A percentile compares a stretch with the other conserved stretches of the same genome.
Conservation (phyloP, 768 basidiomycete species). For the Rhodosporidiobolus sp. region DNA sequence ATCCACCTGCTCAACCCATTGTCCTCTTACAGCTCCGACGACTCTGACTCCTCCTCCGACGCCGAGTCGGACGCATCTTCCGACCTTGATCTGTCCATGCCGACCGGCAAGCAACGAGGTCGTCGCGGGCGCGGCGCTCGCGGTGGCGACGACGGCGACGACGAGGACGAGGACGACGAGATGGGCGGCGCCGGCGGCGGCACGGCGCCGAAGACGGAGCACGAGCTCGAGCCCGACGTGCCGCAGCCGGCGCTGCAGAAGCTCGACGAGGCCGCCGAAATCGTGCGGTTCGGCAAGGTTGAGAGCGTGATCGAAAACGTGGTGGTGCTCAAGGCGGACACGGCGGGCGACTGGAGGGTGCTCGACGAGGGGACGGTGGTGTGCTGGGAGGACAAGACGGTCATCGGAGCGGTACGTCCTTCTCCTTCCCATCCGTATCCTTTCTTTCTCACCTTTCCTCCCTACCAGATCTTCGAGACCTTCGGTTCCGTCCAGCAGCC, state of each 20-base stretch:
- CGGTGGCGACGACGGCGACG: conserved; percentile 20
- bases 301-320: conserved; percentile 69
- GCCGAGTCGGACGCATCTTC: conserved; percentile 22
- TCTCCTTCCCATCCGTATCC: conserved; percentile 13
- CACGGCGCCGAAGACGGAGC: conserved; percentile 39
- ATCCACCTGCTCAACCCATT: too few species aligned
- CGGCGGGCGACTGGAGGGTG: conserved; percentile 60
- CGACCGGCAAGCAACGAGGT: conserved; percentile 6
- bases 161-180: conserved; percentile 31
- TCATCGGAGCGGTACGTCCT: conserved; percentile 78
- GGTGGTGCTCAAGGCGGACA: conserved; percentile 67
- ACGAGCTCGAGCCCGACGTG: conserved; percentile 52
- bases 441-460: conserved; percentile 15
- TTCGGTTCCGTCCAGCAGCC: conserved; percentile 91
- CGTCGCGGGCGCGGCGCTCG: background rate
- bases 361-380: conserved; percentile 87
- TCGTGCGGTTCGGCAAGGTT: conserved; percentile 75
- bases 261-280: conserved; percentile 61
- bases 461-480: conserved; percentile 77
- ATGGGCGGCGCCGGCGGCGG: background rate
- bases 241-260: conserved; percentile 61
- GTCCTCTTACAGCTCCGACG: conserved; percentile 8
- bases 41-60: conserved; percentile 16
- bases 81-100: background rate
- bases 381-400: conserved; percentile 81